Evolutionary conservation across 2,329 filamentous ascomycete genomes (phyloP), one percentile per base, ranked within the genome.

Genomic region (Alternaria conjuncta): DNA sequence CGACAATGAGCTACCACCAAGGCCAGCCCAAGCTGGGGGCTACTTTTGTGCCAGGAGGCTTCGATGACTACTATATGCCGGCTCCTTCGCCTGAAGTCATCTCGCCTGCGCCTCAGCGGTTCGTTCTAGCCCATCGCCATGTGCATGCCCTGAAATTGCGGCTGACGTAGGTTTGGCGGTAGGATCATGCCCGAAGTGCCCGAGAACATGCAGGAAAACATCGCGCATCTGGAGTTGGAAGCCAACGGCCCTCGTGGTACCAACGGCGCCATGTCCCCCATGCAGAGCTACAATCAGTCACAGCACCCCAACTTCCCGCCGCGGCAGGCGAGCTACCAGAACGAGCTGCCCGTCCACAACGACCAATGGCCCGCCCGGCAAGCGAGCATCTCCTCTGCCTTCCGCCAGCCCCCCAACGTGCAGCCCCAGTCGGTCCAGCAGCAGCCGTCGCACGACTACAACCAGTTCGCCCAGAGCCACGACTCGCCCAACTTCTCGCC

Each of bases 141-240:
- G 60, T 64, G 58, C 65, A 55, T 30, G 57, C 51, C 57, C 45
- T 67, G 63, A 68, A 66, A 71, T 73, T 74, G 68, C 67, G 66
- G 76, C 77, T 77, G 75, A 78, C 74, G 67, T 73, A 69, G 65
- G 59, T 61, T 60, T 58, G 64, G 60, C 60, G 61, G 78, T 81
- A 97, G 93, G 84, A 89, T 96, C 76, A 97, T 95, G 89, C 92
- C 93, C 79, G 94, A 97, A 86, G 94, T 97, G 70, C 93, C 95
- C 71, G 92, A 95, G 82, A 95, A 97, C 82, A 97, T 99, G 88
- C 94, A 97, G 83, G 91, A 97, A 76, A 95, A 92, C 82, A 88
- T 99, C 70, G 92, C 95, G 75, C 90, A 94, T 80, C 89, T 99
- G 84, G 94, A 97, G 85, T 86, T 94, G 64, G 90, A 94, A 84